Base-by-base conservation (phyloP, 345 rosid genomes). In the Hypericum perforatum region DNA sequence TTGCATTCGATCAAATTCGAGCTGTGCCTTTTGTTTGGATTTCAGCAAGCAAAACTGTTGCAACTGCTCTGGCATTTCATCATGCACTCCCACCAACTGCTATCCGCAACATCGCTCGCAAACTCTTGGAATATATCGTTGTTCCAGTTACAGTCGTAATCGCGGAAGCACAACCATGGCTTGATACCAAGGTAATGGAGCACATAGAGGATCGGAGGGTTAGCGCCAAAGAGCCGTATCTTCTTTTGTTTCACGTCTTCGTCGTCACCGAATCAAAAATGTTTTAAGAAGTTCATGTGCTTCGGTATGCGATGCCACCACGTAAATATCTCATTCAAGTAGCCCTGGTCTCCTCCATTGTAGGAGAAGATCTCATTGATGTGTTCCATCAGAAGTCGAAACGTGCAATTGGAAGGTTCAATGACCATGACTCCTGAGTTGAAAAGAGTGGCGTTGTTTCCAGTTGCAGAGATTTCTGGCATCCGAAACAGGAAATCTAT, bases 141-240 rank as follows among this genome's bases (percentile, higher is more conserved):
- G 40, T 68, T 63, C 73, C 73, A 68, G 50, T 68, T 68, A 57
- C 73, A 68, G 42, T 68, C 68, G 29, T 68, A 68, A 52, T 68
- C 73, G 9, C 61, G 16, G 56, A 58, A 63, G 56, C 73, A 68
- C 39, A 68, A 45, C 73, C 73, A 68, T 15, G 73, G 73, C 64
- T 68, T 68, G 36, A 68, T 11, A 0, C 73, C 73, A 0, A 68
- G 64, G 43, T 68, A 68, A 39, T 68, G 73, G 10, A 68, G 64
- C 7, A 63, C 68, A 32, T 68, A 63, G n/a, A 68, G 73, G 7
- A 58, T 14, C 7, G 68, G 61, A 8, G 68, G 73, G 4, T 68
- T 68, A 7, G 68, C 54, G 5, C 61, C 68, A 55, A 68, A 68
- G 8, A 68, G 73, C 9, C 48, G 39, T 13, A 40, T 53, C 51